Evolutionary conservation across 140 eudicot species (phyloP).

Genomic region (Bidens hawaiensis): DNA sequence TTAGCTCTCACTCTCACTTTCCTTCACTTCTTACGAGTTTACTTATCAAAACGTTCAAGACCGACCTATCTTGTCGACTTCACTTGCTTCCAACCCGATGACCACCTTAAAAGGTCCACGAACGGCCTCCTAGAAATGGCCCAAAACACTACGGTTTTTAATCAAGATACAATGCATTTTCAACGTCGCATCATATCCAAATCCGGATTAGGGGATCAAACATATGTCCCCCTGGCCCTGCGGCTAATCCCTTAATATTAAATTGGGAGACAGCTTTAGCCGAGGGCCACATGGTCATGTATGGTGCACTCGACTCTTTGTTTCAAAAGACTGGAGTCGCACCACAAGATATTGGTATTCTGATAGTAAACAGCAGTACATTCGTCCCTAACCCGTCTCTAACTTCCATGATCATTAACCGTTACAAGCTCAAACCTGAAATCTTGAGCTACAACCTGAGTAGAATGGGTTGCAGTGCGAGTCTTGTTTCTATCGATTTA

Average conservation of each 20-base stretch:
- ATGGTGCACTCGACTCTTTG: no score
- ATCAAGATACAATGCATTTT: slow-evolving; percentile 46
- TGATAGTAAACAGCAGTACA: no score
- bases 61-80: slow-evolving; percentile 59
- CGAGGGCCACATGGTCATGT: no score
- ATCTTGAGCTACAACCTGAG: slow-evolving; percentile 53
- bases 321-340: no score
- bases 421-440: slow-evolving; percentile 34
- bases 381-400: no score
- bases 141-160: slow-evolving; percentile 36
- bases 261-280: no score
- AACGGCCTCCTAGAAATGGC: not conserved
- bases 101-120: not conserved
- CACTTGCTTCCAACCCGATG: slow-evolving; percentile 59
- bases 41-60: slow-evolving; percentile 49
- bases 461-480: slow-evolving; percentile 79
- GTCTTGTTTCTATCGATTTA: slow-evolving; percentile 55
- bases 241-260: slow-evolving; percentile 49
- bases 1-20: slow-evolving; percentile 6
- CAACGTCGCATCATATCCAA: slow-evolving; percentile 38
- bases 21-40: slow-evolving; percentile 1
- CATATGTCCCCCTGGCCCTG: slow-evolving; percentile 55
- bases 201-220: slow-evolving; percentile 67
- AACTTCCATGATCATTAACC: no score
- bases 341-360: no score